phyloP scores from a whole-genome alignment of 2,329 filamentous ascomycete species.

The Pseudopyrenochaeta lycopersici region DNA sequence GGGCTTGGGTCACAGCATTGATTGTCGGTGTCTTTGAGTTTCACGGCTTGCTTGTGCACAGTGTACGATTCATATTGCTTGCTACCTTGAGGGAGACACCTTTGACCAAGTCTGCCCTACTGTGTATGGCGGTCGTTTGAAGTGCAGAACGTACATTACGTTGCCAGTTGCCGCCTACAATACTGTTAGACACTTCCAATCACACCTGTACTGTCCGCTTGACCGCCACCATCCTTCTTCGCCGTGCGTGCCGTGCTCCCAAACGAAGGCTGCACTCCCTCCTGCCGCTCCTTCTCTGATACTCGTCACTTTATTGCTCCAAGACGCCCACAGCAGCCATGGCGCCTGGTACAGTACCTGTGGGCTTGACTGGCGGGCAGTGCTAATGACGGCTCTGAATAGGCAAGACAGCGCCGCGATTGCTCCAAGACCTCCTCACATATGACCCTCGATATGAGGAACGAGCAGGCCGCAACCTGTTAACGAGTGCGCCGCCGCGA shows the following conservation, averaged over 20 bases:
- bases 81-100: background rate
- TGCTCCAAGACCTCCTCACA: constrained; percentile 60
- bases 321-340: constrained; percentile 20
- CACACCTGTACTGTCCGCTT: constrained; percentile 16
- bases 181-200: constrained; percentile 20
- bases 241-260: constrained; percentile 9
- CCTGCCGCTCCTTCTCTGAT: constrained; percentile 3
- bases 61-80: background rate
- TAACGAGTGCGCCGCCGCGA: constrained; percentile 66
- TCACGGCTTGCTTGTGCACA: background rate
- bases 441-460: constrained; percentile 61
- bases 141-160: background rate
- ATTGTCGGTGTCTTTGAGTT: background rate
- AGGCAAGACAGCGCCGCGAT: constrained; percentile 61
- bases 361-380: background rate
- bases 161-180: constrained; percentile 26
- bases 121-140: background rate
- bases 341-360: constrained; percentile 30
- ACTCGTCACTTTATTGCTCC: background rate
- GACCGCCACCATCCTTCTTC: constrained; percentile 8
- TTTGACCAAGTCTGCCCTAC: background rate
- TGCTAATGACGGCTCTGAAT: constrained; percentile 40
- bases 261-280: constrained; percentile 2
- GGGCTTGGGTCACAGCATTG: background rate
- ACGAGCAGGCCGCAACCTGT: constrained; percentile 60